phyloP scores from a whole-genome alignment of 768 basidiomycete species.

The Mycena haematopus region DNA sequence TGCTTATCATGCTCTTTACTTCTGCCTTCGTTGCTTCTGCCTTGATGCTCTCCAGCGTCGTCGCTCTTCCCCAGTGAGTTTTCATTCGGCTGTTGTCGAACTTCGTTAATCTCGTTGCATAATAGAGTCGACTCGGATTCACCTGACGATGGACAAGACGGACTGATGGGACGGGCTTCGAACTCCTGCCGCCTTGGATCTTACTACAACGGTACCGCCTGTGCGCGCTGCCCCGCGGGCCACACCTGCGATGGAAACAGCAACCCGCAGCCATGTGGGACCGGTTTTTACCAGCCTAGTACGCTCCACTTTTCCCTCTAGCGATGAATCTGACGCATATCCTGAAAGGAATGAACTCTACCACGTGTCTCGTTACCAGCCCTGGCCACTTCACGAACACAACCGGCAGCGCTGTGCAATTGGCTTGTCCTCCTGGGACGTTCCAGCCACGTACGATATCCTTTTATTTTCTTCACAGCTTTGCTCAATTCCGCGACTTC shows the following conservation, averaged over 20 bases:
- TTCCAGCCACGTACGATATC: slow-evolving; percentile 17
- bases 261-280: neutral
- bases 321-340: neutral
- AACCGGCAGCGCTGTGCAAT: neutral
- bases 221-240: slow-evolving; percentile 5
- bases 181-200: slow-evolving; percentile 1
- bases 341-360: neutral
- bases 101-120: neutral
- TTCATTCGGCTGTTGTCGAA: neutral
- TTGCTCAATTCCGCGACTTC: too few species aligned
- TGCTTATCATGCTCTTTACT: slow-evolving; percentile 13
- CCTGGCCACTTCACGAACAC: neutral
- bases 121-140: too few species aligned
- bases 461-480: neutral
- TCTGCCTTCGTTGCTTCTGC: neutral
- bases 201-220: neutral
- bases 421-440: slow-evolving; percentile 3
- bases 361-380: neutral
- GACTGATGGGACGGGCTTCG: neutral
- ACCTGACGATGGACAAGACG: too few species aligned
- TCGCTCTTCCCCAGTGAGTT: slow-evolving; percentile 19
- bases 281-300: slow-evolving; percentile 21
- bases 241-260: neutral
- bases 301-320: neutral
- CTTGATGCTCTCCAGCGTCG: slow-evolving; percentile 12